Conservation (phyloP, 2,329 filamentous ascomycete species). For the Epichloe typhina region DNA sequence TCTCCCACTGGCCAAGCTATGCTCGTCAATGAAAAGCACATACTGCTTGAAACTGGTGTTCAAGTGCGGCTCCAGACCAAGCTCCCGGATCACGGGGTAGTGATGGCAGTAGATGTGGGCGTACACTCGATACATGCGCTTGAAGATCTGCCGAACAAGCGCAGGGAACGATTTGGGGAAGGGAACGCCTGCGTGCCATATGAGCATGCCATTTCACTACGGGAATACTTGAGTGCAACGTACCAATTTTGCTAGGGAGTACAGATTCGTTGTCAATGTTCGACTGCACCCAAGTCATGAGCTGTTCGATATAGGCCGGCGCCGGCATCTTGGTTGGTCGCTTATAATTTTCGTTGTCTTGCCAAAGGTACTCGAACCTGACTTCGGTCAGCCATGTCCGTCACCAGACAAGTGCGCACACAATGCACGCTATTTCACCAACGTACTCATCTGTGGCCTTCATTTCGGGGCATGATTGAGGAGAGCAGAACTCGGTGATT, state of each 20-base stretch:
- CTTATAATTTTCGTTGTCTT: slow-evolving; percentile 88
- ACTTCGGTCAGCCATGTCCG: not conserved
- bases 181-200: slow-evolving; percentile 51
- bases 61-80: slow-evolving; percentile 90
- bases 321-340: slow-evolving; percentile 96
- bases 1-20: slow-evolving; percentile 79
- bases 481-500: slow-evolving; percentile 98
- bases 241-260: slow-evolving; percentile 86
- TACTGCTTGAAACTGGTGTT: slow-evolving; percentile 99
- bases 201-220: not conserved
- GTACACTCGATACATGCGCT: slow-evolving; percentile 96
- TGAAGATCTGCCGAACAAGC: slow-evolving; percentile 91
- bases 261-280: slow-evolving; percentile 93
- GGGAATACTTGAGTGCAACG: slow-evolving; percentile 7
- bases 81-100: slow-evolving; percentile 89
- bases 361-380: slow-evolving; percentile 98
- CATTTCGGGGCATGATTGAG: slow-evolving; percentile 95
- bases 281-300: slow-evolving; percentile 93
- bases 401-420: not conserved
- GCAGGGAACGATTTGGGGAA: slow-evolving; percentile 88
- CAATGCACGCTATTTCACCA: not conserved
- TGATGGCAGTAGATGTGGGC: slow-evolving; percentile 99
- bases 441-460: slow-evolving; percentile 96
- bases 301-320: slow-evolving; percentile 91
- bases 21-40: slow-evolving; percentile 96